Evolutionary conservation across 331 rosid genomes (phyloP), one percentile per base, ranked within the genome.

Genomic region (Erythrophleum ivorense): DNA sequence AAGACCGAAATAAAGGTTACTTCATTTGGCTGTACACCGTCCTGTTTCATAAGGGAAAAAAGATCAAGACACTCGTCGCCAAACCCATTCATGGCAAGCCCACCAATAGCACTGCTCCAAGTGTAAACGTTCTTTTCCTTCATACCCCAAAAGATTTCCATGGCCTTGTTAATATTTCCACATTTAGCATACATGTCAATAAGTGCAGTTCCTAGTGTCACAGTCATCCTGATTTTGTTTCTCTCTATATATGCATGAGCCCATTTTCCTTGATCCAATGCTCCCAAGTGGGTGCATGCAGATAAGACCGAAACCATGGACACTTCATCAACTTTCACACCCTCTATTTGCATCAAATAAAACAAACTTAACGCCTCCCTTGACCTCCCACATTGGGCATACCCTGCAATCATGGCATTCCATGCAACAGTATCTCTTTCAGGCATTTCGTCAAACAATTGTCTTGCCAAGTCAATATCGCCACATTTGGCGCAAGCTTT

Each of bases 221-320:
- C 82, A 0, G 85, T 84, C 73, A 86, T 77, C 45, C 58, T 45
- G 19, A 86, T 36, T 73, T 78, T 81, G 52, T 79, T 86, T 71
- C 31, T 88, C 72, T 84, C 87, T 15, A 86, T 80, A 77, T 82
- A 82, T 2, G 80, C 85, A 69, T 88, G 84, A 1, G 88, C 89
- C 85, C 91, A 86, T 73, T 78, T 81, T 40, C 89, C 89, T 24
- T 86, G 91, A 76, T 84, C 88, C 82, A 88, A 49, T 48, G 88
- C 86, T 40, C 90, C 90, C 60, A 80, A 73, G 63, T 81, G 87
- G n/a, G 87, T 73, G 38, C 91, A 88, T 0, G 87, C 88, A 0
- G 85, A 83, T 52, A 86, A 70, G 24, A 88, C 85, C 2, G 80
- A 84, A 73, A 84, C 88, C 90, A 88, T 82, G 60, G 70, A 78